Percentiles rank a stretch among this genome's conserved stretches.
Evolutionary conservation across 306 rosid genomes (phyloP).

Genomic region (Ormosia semicastrata): DNA sequence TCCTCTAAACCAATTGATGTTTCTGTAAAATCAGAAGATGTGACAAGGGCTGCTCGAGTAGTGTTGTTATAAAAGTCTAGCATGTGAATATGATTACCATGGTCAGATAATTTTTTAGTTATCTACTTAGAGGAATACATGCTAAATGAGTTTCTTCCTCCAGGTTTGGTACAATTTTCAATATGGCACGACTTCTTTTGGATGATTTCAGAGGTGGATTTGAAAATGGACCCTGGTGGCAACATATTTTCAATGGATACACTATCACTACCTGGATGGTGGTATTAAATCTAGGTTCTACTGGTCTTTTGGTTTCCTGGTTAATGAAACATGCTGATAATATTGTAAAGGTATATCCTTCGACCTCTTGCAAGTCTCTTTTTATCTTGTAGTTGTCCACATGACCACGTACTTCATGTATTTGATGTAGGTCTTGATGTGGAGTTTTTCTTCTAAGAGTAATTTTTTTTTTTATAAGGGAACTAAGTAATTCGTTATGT

Average conservation of each 20-base stretch:
- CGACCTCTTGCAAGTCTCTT: constrained; percentile 10
- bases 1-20: background rate
- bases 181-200: constrained; percentile 69
- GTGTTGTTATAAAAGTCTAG: background rate
- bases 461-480: constrained; percentile 1
- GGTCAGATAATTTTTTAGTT: background rate
- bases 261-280: constrained; percentile 85
- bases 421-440: background rate
- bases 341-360: constrained; percentile 73
- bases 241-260: constrained; percentile 83
- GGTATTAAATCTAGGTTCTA: constrained; percentile 89
- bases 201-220: constrained; percentile 93
- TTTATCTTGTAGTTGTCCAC: constrained; percentile 6
- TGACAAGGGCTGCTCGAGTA: background rate
- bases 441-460: background rate
- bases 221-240: constrained; percentile 98
- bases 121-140: background rate
- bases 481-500: background rate
- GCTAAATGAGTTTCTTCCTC: constrained; percentile 23
- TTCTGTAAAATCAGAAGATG: background rate
- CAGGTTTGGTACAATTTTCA: constrained; percentile 95
- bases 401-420: background rate
- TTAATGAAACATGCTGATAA: constrained; percentile 96
- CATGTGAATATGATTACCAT: background rate
- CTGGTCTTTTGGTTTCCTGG: constrained; percentile 96